A percentile compares a stretch with the other conserved stretches of the same genome.
phyloP scores from a whole-genome alignment of 164 flowering plant species.

The Tetrastigma voinierianum region DNA sequence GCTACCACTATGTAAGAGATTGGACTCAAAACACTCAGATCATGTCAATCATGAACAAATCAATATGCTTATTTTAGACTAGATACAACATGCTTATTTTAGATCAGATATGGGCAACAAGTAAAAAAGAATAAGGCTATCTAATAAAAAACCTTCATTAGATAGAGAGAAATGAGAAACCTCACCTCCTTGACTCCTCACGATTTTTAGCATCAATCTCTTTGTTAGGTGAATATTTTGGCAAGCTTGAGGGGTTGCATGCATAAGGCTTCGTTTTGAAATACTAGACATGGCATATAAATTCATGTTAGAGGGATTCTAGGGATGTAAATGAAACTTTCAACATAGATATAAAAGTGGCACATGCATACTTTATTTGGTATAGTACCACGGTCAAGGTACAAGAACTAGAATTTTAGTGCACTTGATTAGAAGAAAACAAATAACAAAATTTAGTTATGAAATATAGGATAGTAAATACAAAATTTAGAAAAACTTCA shows the following conservation, averaged over 20 bases:
- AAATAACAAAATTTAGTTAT: no score
- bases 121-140: no score
- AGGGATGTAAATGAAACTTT: background rate
- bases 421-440: no score
- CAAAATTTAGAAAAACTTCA: background rate
- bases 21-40: background rate
- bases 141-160: background rate
- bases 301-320: background rate
- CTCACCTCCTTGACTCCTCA: slow-evolving; percentile 54
- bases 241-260: slow-evolving; percentile 65
- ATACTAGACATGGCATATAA: slow-evolving; percentile 34
- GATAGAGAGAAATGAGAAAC: slow-evolving; percentile 1
- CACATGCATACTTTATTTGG: no score
- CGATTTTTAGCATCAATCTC: slow-evolving; percentile 67
- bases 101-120: background rate
- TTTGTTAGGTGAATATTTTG: slow-evolving; percentile 63
- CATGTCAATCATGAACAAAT: background rate
- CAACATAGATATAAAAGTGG: background rate
- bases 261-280: slow-evolving; percentile 60
- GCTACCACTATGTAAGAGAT: background rate
- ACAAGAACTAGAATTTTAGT: no score
- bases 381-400: no score
- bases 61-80: background rate
- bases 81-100: background rate
- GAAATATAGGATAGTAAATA: background rate